These are phyloP conservation scores for Globisporangium nodosum DNA, from an alignment of 352 stramenopile species.

Conservation along the genomic window DNA sequence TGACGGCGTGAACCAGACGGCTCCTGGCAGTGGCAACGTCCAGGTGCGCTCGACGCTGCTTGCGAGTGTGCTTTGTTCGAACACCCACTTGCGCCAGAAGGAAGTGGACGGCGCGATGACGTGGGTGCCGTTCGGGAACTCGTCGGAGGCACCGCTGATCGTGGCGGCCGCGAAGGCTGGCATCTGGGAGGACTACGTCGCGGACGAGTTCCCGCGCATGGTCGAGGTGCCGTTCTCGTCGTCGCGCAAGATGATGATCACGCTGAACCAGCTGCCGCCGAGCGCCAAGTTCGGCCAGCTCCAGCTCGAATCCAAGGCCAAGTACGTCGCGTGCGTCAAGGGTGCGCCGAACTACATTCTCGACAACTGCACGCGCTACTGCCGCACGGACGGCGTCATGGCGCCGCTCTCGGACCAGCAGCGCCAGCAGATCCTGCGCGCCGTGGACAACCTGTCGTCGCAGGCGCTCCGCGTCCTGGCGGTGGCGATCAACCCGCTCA, in stretches of 20 bases:
- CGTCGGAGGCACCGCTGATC: slow-evolving; percentile 64
- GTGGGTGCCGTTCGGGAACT: slow-evolving; percentile 63
- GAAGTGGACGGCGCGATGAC: slow-evolving; percentile 39
- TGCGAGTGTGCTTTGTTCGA: slow-evolving; percentile 61
- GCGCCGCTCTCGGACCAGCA: slow-evolving; percentile 32
- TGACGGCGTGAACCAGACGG: slow-evolving; percentile 34
- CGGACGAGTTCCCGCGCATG: slow-evolving; percentile 58
- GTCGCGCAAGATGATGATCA: slow-evolving; percentile 93
- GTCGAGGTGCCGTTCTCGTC: slow-evolving; percentile 94
- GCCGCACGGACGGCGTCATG: slow-evolving; percentile 39
- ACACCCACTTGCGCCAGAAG: slow-evolving; percentile 62
- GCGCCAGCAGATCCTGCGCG: slow-evolving; percentile 41
- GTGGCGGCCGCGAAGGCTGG: slow-evolving; percentile 65
- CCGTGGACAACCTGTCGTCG: slow-evolving; percentile 64
- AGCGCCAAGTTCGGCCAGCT: slow-evolving; percentile 38
- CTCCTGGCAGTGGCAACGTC: slow-evolving; percentile 30
- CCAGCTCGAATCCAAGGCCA: slow-evolving; percentile 27
- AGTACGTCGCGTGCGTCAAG: slow-evolving; percentile 54
- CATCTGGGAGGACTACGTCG: slow-evolving; percentile 50
- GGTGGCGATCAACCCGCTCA: slow-evolving; percentile 78
- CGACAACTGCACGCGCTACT: slow-evolving; percentile 55
- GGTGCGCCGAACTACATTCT: slow-evolving; percentile 71
- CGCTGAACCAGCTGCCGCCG: slow-evolving; percentile 42
- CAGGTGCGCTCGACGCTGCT: slow-evolving; percentile 59
- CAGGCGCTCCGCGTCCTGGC: slow-evolving; percentile 86